Percentiles rank a stretch among this genome's conserved stretches.
Evolutionary conservation across 1,284 basidiomycete species (phyloP).

Genomic region (Chalciporus piperatoides): DNA sequence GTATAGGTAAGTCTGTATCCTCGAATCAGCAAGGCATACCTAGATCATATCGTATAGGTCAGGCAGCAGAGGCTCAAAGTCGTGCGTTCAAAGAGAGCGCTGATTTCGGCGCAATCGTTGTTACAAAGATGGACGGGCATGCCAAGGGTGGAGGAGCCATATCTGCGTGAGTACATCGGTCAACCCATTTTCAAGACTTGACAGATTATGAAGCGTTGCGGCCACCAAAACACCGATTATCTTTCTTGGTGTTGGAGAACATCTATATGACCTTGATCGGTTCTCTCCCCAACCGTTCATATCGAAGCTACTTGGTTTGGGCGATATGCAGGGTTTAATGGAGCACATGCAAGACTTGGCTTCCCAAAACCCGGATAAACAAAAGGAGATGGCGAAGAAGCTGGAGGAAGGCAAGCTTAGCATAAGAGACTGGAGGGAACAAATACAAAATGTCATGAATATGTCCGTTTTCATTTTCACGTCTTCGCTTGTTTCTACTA

Average conservation of each 20-base stretch:
- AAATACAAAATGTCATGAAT: conserved; percentile 96
- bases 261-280: conserved; percentile 92
- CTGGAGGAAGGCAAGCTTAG: conserved; percentile 95
- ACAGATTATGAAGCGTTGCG: conserved; percentile 68
- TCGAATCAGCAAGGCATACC: background rate
- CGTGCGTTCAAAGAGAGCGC: conserved; percentile 98
- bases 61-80: conserved; percentile 96
- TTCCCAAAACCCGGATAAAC: conserved; percentile 89
- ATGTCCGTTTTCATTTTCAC: conserved; percentile 57
- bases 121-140: conserved; percentile 99
- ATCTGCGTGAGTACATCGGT: conserved; percentile 73
- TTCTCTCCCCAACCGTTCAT: conserved; percentile 98
- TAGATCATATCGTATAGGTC: conserved; percentile 52
- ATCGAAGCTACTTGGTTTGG: conserved; percentile 92
- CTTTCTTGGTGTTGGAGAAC: conserved; percentile 97
- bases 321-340: conserved; percentile 95
- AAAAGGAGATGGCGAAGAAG: conserved; percentile 98
- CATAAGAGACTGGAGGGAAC: conserved; percentile 97
- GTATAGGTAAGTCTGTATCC: conserved; percentile 55
- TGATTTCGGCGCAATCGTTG: conserved; percentile 97
- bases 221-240: conserved; percentile 98
- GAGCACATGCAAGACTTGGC: conserved; percentile 98
- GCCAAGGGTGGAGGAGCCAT: conserved; percentile 99
- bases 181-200: conserved; percentile 8
- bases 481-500: conserved; percentile 1